These are phyloP conservation scores for Microcyclospora pomicola DNA, from an alignment of 2,329 filamentous ascomycete genomes.

Conservation along the genomic window DNA sequence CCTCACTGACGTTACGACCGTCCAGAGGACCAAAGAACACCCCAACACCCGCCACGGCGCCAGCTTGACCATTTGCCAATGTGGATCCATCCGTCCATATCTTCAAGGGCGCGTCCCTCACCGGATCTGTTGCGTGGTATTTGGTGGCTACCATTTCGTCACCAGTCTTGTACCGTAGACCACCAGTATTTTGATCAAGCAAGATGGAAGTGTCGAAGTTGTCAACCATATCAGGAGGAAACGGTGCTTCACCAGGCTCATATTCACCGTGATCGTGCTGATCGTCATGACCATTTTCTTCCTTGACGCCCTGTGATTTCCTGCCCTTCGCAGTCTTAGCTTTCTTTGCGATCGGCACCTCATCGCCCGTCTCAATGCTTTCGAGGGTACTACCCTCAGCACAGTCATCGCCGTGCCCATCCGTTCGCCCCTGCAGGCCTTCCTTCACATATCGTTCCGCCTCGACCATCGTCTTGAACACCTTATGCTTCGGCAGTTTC, in stretches of 20 bases:
- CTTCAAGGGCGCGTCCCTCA: conserved; percentile 33
- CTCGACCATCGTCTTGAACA: conserved; percentile 41
- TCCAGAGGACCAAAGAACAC: conserved; percentile 49
- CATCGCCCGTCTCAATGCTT: conserved; percentile 9
- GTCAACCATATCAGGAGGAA: conserved; percentile 44
- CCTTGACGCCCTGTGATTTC: conserved; percentile 21
- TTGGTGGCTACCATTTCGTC: conserved; percentile 35
- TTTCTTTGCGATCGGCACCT: conserved; percentile 22
- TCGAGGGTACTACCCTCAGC: conserved; percentile 5
- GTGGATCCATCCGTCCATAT: conserved; percentile 54
- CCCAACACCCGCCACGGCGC: conserved; percentile 46
- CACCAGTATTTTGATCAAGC: conserved; percentile 40
- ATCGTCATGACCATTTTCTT: conserved; percentile 6
- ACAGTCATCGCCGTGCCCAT: neutral
- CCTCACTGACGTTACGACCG: conserved; percentile 54
- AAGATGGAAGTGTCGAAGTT: conserved; percentile 47
- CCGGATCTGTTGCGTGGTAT: conserved; percentile 28
- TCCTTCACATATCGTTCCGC: conserved; percentile 61
- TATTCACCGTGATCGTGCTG: conserved; percentile 19
- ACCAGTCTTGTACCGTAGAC: conserved; percentile 41
- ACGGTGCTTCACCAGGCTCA: conserved; percentile 41
- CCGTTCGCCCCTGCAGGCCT: conserved; percentile 4
- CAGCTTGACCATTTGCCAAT: conserved; percentile 41
- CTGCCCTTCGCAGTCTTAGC: conserved; percentile 25
- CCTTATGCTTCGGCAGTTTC: conserved; percentile 46